A percentile compares a stretch with the other conserved stretches of the same genome.
Conservation (phyloP, 306 rosid species). For the Gillenia trifoliata region DNA sequence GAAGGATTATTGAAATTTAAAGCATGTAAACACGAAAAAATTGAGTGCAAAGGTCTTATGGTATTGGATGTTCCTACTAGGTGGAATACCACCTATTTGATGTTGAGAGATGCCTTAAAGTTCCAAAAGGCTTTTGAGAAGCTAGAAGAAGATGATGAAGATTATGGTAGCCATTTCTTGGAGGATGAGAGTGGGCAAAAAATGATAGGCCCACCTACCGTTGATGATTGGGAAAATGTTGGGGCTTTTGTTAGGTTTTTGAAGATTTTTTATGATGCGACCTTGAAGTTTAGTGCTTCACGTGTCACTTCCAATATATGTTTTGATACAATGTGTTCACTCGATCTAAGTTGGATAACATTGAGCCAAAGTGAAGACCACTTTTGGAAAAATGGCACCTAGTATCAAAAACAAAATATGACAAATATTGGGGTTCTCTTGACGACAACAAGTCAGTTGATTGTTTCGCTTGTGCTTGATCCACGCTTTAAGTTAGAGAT, state of each 20-base stretch:
- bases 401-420: background rate
- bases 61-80: background rate
- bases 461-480: background rate
- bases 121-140: background rate
- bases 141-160: background rate
- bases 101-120: background rate
- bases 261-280: background rate
- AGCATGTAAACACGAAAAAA: background rate
- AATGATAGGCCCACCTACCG: background rate
- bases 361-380: background rate
- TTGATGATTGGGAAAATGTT: background rate
- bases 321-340: background rate
- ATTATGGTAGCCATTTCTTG: background rate
- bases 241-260: background rate
- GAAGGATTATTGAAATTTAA: background rate
- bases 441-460: background rate
- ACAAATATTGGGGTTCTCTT: background rate
- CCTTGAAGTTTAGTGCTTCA: background rate
- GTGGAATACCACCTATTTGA: conserved; percentile 6
- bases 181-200: background rate
- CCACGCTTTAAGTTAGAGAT: background rate
- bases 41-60: background rate
- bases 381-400: background rate
- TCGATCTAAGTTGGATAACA: background rate
- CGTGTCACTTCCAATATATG: background rate